These are phyloP conservation scores for Rugosomyces carneus DNA, from an alignment of 1,284 basidiomycete species.

Conservation along the genomic window DNA sequence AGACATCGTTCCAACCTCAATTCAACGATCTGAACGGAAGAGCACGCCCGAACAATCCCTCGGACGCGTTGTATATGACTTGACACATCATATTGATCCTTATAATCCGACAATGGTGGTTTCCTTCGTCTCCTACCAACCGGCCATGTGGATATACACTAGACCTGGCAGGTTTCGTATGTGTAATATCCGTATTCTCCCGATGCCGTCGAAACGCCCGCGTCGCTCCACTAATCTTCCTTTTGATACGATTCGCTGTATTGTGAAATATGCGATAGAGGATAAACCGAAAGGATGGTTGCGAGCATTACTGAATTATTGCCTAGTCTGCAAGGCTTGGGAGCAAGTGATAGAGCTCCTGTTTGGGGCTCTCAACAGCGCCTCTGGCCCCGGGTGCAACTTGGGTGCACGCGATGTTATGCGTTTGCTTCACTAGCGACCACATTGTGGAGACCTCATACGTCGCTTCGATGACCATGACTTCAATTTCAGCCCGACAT, in stretches of 20 bases:
- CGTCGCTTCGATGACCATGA: too few species aligned
- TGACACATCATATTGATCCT: too few species aligned
- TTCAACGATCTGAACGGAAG: too few species aligned
- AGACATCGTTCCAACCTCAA: too few species aligned
- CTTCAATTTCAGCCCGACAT: too few species aligned
- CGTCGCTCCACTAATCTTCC: not conserved
- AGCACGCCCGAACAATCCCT: too few species aligned
- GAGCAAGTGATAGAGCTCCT: not conserved
- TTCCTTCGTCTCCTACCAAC: not conserved
- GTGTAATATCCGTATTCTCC: constrained; percentile 1
- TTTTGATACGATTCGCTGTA: not conserved
- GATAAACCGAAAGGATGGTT: not conserved
- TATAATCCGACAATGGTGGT: not conserved
- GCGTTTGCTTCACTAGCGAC: not conserved
- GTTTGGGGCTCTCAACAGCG: not conserved
- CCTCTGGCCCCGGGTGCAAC: not conserved
- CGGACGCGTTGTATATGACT: too few species aligned
- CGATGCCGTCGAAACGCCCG: not conserved
- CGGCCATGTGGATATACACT: too few species aligned
- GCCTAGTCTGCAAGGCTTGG: constrained; percentile 1
- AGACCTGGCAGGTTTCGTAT: not conserved
- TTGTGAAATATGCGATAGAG: not conserved
- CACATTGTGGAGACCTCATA: not conserved
- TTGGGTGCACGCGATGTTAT: not conserved
- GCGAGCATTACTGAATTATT: not conserved